Base-by-base conservation (phyloP, 495 filamentous ascomycete genomes). In the Xylaria longipes region DNA sequence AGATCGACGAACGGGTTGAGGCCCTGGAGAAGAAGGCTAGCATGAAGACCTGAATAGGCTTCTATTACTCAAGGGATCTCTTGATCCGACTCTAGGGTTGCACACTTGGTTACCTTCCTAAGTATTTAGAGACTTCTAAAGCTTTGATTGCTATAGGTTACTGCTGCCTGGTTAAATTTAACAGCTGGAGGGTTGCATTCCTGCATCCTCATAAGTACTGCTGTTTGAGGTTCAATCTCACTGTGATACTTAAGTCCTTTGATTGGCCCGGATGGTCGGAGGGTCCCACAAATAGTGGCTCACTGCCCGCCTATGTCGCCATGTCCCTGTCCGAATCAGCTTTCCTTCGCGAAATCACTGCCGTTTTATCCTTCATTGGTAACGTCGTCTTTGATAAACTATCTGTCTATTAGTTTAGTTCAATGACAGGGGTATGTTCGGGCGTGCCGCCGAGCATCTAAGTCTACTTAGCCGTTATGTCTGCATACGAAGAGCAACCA, bases 221-320 rank as follows among this genome's bases (percentile, higher is more conserved):
- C 5, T 56, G 12, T 4, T 27, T 11, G 48, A 52, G 52, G 52
- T 17, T 56, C 52, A 17, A 31, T 56, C 8, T 29, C 27, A 31
- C 14, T 20, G 31, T 31, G 9, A 17, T 12, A n/a, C n/a, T n/a
- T n/a, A 27, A 22, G 56, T 1, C n/a, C 5, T 20, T 45, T 65
- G 27, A 71, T 65, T 71, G 69, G 69, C 20, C 20, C 69, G 69
- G 69, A 65, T 0, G 61, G 50, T 71, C 69, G 69, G 69, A 65
- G 14, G 69, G 68, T 70, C 68, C 68, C 58, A 52, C 43, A 50
- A 29, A 17, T 9, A 27, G 39, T 5, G 6, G 25, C 62, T 48
- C 41, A 65, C 33, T 78, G 20, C 12, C 45, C 6, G 39, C 46
- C 17, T 25, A 37, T 22, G 45, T 60, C 33, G 33, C 31, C 57